Evolutionary conservation across 164 flowering plant species (phyloP).

Genomic region (Stephania japonica): DNA sequence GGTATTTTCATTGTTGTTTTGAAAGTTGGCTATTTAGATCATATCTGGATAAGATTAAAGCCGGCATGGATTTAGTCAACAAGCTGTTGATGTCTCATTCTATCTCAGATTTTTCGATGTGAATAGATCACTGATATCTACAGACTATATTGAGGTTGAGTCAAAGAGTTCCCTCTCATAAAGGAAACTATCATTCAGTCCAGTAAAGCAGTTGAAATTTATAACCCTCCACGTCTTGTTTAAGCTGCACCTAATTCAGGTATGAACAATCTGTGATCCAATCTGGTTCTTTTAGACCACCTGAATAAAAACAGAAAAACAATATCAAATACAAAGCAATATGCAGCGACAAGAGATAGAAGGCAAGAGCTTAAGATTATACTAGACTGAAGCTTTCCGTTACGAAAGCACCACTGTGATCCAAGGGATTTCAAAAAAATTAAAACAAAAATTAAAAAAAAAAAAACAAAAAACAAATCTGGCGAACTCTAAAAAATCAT

Average conservation of each 20-base stretch:
- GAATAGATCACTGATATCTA: neutral
- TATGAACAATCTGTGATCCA: neutral
- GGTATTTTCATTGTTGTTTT: no score
- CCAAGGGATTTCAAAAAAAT: neutral
- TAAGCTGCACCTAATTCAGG: neutral
- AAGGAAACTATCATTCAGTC: neutral
- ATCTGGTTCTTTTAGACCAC: slow-evolving; percentile 10
- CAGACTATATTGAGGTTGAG: neutral
- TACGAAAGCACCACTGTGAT: neutral
- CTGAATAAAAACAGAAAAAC: slow-evolving; percentile 10
- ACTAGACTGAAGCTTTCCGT: neutral
- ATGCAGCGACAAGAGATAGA: neutral
- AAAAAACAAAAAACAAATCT: neutral
- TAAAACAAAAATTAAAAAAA: neutral
- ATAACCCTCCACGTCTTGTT: neutral
- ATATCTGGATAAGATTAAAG: no score
- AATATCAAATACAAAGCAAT: neutral
- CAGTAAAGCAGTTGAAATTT: neutral
- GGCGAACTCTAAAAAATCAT: neutral
- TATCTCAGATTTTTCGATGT: neutral
- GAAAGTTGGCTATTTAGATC: no score
- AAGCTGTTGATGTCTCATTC: neutral
- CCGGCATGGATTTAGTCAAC: neutral
- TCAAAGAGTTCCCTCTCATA: neutral
- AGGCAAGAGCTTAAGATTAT: neutral